These are phyloP conservation scores for Hawksworthiomyces lignivorus DNA, from an alignment of 2,329 filamentous ascomycete genomes.

Conservation along the genomic window DNA sequence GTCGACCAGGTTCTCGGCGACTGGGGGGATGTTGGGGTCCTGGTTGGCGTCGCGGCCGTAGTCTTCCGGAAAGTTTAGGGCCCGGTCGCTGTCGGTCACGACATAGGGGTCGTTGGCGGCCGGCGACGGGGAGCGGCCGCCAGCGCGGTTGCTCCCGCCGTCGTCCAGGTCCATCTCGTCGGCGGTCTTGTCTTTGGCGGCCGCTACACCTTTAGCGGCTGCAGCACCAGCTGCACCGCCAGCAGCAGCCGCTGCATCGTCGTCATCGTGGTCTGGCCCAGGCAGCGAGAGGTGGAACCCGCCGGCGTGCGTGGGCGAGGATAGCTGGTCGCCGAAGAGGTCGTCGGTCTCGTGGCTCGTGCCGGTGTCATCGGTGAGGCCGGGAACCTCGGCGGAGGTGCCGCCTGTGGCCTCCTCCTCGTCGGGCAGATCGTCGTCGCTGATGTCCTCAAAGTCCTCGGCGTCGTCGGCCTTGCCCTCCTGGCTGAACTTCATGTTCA, in stretches of 20 bases:
- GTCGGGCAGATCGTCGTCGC: constrained; percentile 85
- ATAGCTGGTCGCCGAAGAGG: constrained; percentile 57
- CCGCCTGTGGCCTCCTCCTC: constrained; percentile 48
- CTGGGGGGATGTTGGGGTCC: constrained; percentile 57
- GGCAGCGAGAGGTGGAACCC: constrained; percentile 25
- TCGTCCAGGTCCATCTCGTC: constrained; percentile 6
- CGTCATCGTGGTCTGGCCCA: constrained; percentile 30
- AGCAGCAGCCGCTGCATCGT: constrained; percentile 23
- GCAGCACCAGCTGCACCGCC: not conserved
- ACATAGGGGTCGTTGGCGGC: constrained; percentile 20
- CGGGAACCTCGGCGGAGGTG: constrained; percentile 40
- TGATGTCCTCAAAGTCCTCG: constrained; percentile 80
- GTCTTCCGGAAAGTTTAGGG: constrained; percentile 36
- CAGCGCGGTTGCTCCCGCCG: constrained; percentile 16
- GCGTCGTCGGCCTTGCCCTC: constrained; percentile 86
- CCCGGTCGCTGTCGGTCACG: constrained; percentile 23
- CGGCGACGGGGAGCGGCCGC: constrained; percentile 24
- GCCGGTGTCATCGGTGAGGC: constrained; percentile 51
- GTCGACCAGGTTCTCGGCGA: constrained; percentile 66
- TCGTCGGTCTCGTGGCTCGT: constrained; percentile 57
- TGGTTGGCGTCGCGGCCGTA: constrained; percentile 44
- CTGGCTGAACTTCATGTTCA: constrained; percentile 44
- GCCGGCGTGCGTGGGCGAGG: constrained; percentile 33
- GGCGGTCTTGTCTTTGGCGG: not conserved
- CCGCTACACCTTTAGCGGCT: constrained; percentile 1